Base-by-base conservation (phyloP, 1,284 basidiomycete species). In the Stereum hirsutum region DNA sequence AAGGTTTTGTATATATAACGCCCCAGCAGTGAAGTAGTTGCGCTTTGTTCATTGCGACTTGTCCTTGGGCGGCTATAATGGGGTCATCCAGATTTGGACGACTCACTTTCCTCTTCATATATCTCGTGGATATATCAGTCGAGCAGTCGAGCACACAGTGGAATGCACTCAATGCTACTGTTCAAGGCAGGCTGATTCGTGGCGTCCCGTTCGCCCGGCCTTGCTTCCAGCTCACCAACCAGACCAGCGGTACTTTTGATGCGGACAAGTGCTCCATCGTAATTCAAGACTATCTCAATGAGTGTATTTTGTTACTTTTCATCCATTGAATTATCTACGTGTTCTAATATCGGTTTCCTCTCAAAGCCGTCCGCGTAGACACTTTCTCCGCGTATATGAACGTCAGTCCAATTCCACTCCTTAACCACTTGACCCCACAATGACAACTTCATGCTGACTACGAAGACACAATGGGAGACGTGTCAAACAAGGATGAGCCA, bases 381-480 rank as follows among this genome's bases (percentile, higher is more conserved):
- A 36, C 14, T 7, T 36, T 36, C n/a, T n/a, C 15, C 5, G 34
- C 34, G n/a, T 36, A 36, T 20, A 36, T 36, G n/a, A 36, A 36
- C 19, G 34, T 36, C 15, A 36, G 34, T 36, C n/a, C n/a, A n/a
- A n/a, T n/a, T n/a, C n/a, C n/a, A n/a, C n/a, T n/a, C n/a, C n/a
- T n/a, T n/a, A n/a, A n/a, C n/a, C n/a, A n/a, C n/a, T n/a, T n/a
- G n/a, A n/a, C n/a, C n/a, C n/a, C n/a, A n/a, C n/a, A n/a, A 4
- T 20, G 34, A 1, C 34, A 20, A 15, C 15, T 20, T 36, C 34
- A 12, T 17, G 20, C n/a, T 17, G 14, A 6, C 5, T 17, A 7
- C 34, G 6, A 32, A 47, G 46, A 47, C 39, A 8, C 32, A 31
- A 39, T 44, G 46, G 34, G 39, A 44, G 14, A 41, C 43, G 17